Conservation (phyloP, 257 asterid genomes). For the Plantago ovata region DNA sequence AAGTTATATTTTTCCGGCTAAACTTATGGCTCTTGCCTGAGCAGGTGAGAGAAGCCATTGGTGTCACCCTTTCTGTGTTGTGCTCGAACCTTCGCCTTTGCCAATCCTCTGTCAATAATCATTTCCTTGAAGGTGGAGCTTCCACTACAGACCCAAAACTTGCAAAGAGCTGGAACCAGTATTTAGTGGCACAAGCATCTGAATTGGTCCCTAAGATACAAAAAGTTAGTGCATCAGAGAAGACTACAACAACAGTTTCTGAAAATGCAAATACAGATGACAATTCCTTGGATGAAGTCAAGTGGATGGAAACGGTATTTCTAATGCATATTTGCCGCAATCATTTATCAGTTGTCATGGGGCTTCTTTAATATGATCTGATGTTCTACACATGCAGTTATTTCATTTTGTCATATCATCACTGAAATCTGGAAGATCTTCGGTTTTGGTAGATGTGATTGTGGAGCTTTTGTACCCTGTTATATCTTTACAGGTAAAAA, state of each 20-base stretch:
- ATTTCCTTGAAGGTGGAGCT: conserved; percentile 35
- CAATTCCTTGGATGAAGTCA: conserved; percentile 68
- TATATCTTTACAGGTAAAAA: conserved; percentile 88
- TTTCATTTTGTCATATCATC: conserved; percentile 90
- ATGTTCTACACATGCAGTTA: conserved; percentile 47
- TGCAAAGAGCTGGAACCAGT: conserved; percentile 59
- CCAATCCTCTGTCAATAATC: conserved; percentile 38
- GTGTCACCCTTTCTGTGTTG: conserved; percentile 77
- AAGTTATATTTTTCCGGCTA: conserved; percentile 17
- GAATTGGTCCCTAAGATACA: conserved; percentile 72
- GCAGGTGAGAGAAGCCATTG: conserved; percentile 98
- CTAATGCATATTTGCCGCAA: conserved; percentile 17
- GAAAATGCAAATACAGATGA: conserved; percentile 54
- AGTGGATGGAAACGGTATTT: conserved; percentile 99
- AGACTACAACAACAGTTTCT: conserved; percentile 31
- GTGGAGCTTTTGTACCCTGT: conserved; percentile 87
- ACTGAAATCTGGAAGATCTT: conserved; percentile 95
- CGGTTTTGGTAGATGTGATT: conserved; percentile 81
- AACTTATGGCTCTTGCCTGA: conserved; percentile 21
- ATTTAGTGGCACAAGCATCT: conserved; percentile 61
- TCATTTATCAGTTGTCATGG: conserved; percentile 15
- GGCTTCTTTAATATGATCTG: conserved; percentile 17
- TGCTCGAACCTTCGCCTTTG: conserved; percentile 88
- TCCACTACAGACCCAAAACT: conserved; percentile 22
- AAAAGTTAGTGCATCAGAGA: conserved; percentile 59